These are phyloP conservation scores for Tricholoma matsutake DNA, from an alignment of 768 basidiomycete genomes.

Conservation along the genomic window DNA sequence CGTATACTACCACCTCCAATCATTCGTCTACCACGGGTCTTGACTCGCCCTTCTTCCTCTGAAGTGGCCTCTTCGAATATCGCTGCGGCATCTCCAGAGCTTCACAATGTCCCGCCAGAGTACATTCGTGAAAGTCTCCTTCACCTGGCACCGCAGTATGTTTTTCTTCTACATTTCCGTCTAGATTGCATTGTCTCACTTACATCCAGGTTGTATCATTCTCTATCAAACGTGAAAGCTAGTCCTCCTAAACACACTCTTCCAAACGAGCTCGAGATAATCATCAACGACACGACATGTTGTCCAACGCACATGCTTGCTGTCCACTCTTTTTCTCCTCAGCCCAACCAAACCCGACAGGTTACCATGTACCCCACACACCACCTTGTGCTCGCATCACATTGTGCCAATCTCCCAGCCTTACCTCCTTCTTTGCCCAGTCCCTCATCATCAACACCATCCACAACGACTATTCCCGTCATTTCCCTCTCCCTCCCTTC, in stretches of 20 bases:
- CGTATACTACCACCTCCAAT: neutral
- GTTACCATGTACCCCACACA: conserved; percentile 32
- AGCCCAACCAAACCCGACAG: neutral
- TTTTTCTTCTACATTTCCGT: neutral
- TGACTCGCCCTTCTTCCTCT: neutral
- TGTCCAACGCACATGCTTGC: conserved; percentile 36
- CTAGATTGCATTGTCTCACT: neutral
- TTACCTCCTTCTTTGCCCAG: conserved; percentile 16
- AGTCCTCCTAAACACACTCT: conserved; percentile 8
- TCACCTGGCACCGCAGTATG: neutral
- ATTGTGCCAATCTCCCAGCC: conserved; percentile 37
- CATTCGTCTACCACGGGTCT: neutral
- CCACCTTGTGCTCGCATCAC: conserved; percentile 38
- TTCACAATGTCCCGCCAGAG: neutral
- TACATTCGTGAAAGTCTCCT: neutral
- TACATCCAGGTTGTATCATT: conserved; percentile 1
- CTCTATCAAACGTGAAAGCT: conserved; percentile 6
- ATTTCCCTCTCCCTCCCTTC: conserved; percentile 51
- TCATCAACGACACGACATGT: conserved; percentile 19
- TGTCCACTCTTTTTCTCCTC: conserved; percentile 18
- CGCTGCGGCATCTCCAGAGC: neutral
- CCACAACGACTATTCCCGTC: conserved; percentile 37
- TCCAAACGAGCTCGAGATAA: conserved; percentile 23
- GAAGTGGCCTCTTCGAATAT: neutral
- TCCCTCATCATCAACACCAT: conserved; percentile 4